Conservation (phyloP, 2,329 filamentous ascomycete genomes). For the Teratosphaeria pseudoeucalypti region DNA sequence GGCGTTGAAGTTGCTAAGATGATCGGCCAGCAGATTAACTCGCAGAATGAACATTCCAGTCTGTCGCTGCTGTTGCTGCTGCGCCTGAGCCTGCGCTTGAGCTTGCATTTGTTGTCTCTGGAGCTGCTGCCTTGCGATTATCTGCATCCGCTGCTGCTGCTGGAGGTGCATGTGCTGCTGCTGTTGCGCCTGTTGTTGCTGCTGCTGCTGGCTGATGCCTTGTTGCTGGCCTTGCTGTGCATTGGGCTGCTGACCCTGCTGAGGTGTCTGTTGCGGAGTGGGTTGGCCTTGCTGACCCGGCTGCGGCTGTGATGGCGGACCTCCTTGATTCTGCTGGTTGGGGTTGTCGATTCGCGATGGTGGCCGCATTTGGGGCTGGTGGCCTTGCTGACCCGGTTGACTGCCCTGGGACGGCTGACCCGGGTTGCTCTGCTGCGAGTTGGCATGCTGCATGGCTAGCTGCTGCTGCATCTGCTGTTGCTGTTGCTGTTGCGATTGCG, state of each 20-base stretch:
- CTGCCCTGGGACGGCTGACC: slow-evolving; percentile 33
- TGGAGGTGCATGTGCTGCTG: slow-evolving; percentile 21
- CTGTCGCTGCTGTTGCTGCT: slow-evolving; percentile 11
- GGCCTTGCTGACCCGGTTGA: slow-evolving; percentile 28
- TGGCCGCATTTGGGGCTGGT: slow-evolving; percentile 29
- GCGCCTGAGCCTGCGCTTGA: slow-evolving; percentile 24
- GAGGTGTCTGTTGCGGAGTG: slow-evolving; percentile 22
- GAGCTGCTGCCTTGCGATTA: slow-evolving; percentile 17
- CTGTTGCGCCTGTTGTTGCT: slow-evolving; percentile 26
- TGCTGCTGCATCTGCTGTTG: slow-evolving; percentile 33
- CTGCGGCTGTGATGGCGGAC: slow-evolving; percentile 24
- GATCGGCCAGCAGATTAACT: slow-evolving; percentile 47
- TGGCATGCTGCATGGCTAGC: slow-evolving; percentile 37
- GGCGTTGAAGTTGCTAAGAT: slow-evolving; percentile 44
- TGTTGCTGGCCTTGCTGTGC: slow-evolving; percentile 23
- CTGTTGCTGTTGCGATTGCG: slow-evolving; percentile 28
- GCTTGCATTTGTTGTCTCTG: slow-evolving; percentile 13
- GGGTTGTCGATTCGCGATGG: slow-evolving; percentile 29
- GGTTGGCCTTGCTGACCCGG: slow-evolving; percentile 21
- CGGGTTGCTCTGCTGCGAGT: slow-evolving; percentile 40
- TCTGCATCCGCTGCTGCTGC: slow-evolving; percentile 18
- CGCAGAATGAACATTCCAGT: slow-evolving; percentile 38
- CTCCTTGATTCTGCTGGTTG: slow-evolving; percentile 19
- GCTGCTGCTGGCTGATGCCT: slow-evolving; percentile 18
- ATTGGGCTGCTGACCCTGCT: slow-evolving; percentile 1